Base-by-base conservation (phyloP, 768 basidiomycete species). In the Lentinus brumalis region DNA sequence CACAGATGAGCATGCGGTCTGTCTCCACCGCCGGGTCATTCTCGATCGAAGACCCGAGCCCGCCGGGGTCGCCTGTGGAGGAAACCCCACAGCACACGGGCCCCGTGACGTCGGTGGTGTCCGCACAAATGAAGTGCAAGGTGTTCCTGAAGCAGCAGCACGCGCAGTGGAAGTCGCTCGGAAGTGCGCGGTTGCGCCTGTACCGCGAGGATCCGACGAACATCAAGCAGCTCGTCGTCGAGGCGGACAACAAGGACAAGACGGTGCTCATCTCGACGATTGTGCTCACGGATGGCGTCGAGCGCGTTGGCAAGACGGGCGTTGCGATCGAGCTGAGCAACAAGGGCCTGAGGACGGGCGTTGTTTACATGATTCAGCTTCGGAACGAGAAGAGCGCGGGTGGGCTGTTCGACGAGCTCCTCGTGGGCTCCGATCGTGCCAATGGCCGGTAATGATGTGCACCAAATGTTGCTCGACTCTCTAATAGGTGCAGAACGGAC, bases 271-370 rank as follows among this genome's bases (percentile, higher is more conserved):
- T 99, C 64, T 96, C 94, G 44, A 98, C 97, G 6, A 97, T 98
- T 63, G 92, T 99, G 32, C 79, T 98, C 53, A 93, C 89, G 5
- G 96, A 98, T 72, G 97, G 96, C 8, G 96, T 98, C 30, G 97
- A 99, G 76, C 83, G 96, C 49, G 96, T 99, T n/a, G 97, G 93
- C 21, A 98, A 96, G 78, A 98, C 96, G 2, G 97, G 97, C 14
- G 89, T 99, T 42, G 97, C 97, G 47, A 89, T 99, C 63, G 96
- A 98, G 75, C 77, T 99, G 53, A 95, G 92, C 74, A 92, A 96
- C 77, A 82, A 87, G 58, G 97, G 97, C n/a, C 74, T 84, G 51
- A 84, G 96, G 61, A 96, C 96, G 14, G 97, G 96, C 29, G 86
- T 98, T 70, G 79, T 98, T 57, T 97, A 99, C 75, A 97, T 99